Conservation (phyloP, 78 protist species). For the Dictyostelium citrinum region DNA sequence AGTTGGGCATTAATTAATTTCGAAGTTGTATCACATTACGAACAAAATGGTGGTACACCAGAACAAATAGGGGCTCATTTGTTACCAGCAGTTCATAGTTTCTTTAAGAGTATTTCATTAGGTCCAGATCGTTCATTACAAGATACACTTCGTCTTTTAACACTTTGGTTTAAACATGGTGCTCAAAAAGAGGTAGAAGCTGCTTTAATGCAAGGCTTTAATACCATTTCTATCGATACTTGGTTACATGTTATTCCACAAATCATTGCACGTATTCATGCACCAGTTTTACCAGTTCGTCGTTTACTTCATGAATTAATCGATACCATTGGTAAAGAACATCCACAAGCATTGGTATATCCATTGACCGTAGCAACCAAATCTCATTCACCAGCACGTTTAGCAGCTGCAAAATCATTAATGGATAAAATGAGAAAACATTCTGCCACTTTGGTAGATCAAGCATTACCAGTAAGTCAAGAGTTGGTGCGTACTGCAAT, state of each 20-base stretch:
- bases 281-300: conserved; percentile 78
- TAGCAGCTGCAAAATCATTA: conserved; percentile 81
- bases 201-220: conserved; percentile 83
- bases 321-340: conserved; percentile 89
- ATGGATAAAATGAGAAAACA: conserved; percentile 81
- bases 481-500: conserved; percentile 99
- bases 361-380: conserved; percentile 97
- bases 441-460: conserved; percentile 83
- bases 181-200: conserved; percentile 76
- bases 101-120: conserved; percentile 91
- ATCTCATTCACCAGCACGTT: conserved; percentile 81
- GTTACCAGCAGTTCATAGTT: conserved; percentile 87
- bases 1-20: conserved; percentile 93
- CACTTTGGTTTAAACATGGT: conserved; percentile 95
- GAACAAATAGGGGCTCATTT: conserved; percentile 70
- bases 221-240: conserved; percentile 89
- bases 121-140: conserved; percentile 78
- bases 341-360: conserved; percentile 99
- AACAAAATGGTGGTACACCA: conserved; percentile 65
- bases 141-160: conserved; percentile 93
- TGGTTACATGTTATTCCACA: conserved; percentile 97
- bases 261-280: conserved; percentile 97
- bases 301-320: conserved; percentile 86
- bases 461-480: conserved; percentile 91
- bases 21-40: conserved; percentile 82